Evolutionary conservation across 2,329 filamentous ascomycete genomes (phyloP).

Genomic region (Penicillium psychrosexuale): DNA sequence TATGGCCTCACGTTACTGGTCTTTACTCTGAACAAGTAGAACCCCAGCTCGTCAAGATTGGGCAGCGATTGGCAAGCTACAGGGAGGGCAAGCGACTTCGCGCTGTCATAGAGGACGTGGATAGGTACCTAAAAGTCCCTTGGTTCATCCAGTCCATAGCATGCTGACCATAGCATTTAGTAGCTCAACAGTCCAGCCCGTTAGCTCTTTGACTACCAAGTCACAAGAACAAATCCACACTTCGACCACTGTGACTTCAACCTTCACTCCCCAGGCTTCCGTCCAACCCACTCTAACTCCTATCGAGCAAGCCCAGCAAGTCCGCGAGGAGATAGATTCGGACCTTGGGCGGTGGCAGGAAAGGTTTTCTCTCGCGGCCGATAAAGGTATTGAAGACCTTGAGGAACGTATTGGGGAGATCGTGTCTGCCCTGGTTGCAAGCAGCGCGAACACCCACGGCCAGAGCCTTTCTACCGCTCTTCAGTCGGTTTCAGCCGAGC

Average conservation of each 20-base stretch:
- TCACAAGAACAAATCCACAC: constrained; percentile 15
- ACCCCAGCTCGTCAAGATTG: constrained; percentile 89
- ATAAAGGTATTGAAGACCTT: constrained; percentile 73
- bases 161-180: constrained; percentile 13
- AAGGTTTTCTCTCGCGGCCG: constrained; percentile 80
- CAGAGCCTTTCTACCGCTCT: constrained; percentile 62
- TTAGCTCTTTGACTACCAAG: constrained; percentile 22
- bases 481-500: constrained; percentile 61
- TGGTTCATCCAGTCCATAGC: background rate
- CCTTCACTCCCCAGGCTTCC: constrained; percentile 27
- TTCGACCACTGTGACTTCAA: constrained; percentile 21
- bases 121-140: constrained; percentile 37
- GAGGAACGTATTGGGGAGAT: constrained; percentile 65
- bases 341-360: constrained; percentile 84
- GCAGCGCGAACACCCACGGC: constrained; percentile 50
- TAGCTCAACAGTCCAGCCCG: constrained; percentile 21
- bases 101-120: constrained; percentile 55
- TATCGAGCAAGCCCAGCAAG: constrained; percentile 39
- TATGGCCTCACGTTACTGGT: constrained; percentile 77
- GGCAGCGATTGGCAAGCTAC: constrained; percentile 72
- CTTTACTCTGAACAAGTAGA: constrained; percentile 91
- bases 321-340: constrained; percentile 65
- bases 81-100: constrained; percentile 61
- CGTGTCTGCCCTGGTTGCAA: constrained; percentile 67
- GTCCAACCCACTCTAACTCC: constrained; percentile 43